Conservation (phyloP, 164 flowering plant genomes). For the Warburgia ugandensis region DNA sequence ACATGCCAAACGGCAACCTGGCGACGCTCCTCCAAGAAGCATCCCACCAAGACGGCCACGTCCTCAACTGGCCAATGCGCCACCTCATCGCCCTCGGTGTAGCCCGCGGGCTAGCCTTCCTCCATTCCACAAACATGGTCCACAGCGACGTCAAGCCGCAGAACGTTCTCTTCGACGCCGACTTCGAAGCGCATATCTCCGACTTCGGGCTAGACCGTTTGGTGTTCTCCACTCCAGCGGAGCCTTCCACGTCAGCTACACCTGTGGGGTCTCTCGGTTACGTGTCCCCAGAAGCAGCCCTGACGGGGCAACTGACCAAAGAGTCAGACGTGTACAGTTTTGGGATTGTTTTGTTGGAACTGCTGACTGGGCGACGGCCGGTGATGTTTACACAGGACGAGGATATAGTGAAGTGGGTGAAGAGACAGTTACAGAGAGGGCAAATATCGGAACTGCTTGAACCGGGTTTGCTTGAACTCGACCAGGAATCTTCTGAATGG, state of each 20-base stretch:
- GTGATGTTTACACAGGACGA: conserved; percentile 84
- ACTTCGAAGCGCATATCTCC: conserved; percentile 89
- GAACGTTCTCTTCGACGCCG: conserved; percentile 81
- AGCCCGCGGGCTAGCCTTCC: conserved; percentile 75
- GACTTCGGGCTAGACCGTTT: conserved; percentile 74
- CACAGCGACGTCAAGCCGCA: conserved; percentile 89
- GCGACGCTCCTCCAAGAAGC: conserved; percentile 89
- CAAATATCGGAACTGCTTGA: conserved; percentile 77
- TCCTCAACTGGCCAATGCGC: conserved; percentile 97
- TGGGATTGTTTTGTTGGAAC: conserved; percentile 80
- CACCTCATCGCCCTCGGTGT: conserved; percentile 86
- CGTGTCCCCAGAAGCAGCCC: conserved; percentile 60
- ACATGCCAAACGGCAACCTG: conserved; percentile 96
- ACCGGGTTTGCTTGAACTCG: conserved; percentile 81
- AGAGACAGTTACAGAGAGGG: conserved; percentile 73
- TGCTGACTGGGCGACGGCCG: conserved; percentile 73
- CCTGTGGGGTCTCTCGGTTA: conserved; percentile 73
- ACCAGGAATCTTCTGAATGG: conserved; percentile 97
- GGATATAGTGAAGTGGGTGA: conserved; percentile 97
- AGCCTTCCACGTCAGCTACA: conserved; percentile 40
- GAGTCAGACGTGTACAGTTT: conserved; percentile 87
- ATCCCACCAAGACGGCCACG: conserved; percentile 88
- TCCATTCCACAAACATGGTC: conserved; percentile 48
- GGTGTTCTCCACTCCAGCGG: conserved; percentile 30
- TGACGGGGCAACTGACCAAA: conserved; percentile 46